Evolutionary conservation across 2,329 filamentous ascomycete species (phyloP).

Genomic region (Zasmidium cellare): DNA sequence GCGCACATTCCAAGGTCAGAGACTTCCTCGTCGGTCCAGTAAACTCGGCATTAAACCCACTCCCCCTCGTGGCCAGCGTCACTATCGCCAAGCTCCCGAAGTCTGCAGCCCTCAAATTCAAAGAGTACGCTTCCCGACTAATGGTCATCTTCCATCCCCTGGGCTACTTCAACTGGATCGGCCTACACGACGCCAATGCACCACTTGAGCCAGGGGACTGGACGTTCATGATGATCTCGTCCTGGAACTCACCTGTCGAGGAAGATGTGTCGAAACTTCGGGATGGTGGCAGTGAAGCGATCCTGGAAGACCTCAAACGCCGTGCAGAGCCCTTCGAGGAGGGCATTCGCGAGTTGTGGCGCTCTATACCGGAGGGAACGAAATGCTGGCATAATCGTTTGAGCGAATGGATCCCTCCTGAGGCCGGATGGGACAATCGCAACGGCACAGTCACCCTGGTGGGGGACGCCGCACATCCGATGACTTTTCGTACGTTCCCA

Average conservation of each 20-base stretch:
- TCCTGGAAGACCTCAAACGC: slow-evolving; percentile 16
- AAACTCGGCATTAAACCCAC: slow-evolving; percentile 9
- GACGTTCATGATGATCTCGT: slow-evolving; percentile 24
- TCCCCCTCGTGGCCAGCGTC: slow-evolving; percentile 17
- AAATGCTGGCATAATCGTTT: slow-evolving; percentile 22
- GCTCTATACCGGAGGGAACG: slow-evolving; percentile 18
- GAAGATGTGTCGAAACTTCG: slow-evolving; percentile 1
- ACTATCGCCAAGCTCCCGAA: slow-evolving; percentile 17
- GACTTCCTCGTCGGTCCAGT: slow-evolving; percentile 16
- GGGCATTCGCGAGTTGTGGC: slow-evolving; percentile 13
- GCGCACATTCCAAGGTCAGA: slow-evolving; percentile 34
- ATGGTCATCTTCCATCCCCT: slow-evolving; percentile 18
- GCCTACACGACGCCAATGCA: slow-evolving; percentile 18
- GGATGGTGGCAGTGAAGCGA: slow-evolving; percentile 6
- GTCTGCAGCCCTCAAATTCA: slow-evolving; percentile 15
- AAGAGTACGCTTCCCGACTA: slow-evolving; percentile 11
- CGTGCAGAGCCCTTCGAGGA: slow-evolving; percentile 15
- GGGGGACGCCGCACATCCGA: slow-evolving; percentile 46
- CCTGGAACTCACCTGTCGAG: slow-evolving; percentile 11
- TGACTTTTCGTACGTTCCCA: slow-evolving; percentile 31
- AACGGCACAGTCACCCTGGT: slow-evolving; percentile 33
- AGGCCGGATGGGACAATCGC: slow-evolving; percentile 26
- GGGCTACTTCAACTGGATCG: slow-evolving; percentile 23
- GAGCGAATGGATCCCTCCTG: slow-evolving; percentile 23
- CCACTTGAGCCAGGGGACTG: slow-evolving; percentile 14